Conservation (phyloP, 106 monocot genomes). For the Platanthera zijinensis region DNA sequence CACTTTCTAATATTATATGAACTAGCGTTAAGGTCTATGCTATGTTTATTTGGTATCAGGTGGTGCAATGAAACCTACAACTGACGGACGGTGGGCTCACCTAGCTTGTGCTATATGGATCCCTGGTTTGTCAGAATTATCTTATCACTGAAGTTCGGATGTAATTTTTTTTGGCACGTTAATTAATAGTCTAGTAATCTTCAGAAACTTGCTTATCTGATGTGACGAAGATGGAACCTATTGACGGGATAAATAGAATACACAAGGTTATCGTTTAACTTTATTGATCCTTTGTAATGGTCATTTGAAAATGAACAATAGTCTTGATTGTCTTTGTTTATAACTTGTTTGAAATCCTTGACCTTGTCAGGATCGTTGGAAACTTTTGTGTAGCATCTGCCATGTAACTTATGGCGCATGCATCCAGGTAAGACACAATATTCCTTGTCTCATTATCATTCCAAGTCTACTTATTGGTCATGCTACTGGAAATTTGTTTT, state of each 20-base stretch:
- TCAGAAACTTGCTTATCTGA: slow-evolving; percentile 89
- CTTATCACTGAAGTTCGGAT: neutral
- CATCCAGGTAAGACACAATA: slow-evolving; percentile 60
- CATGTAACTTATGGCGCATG: slow-evolving; percentile 93
- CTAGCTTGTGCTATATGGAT: slow-evolving; percentile 98
- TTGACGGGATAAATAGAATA: slow-evolving; percentile 86
- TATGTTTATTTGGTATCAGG: slow-evolving; percentile 28
- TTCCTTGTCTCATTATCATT: neutral
- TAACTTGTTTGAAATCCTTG: slow-evolving; percentile 1
- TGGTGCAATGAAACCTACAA: slow-evolving; percentile 96
- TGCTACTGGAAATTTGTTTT: neutral
- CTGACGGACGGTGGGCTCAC: slow-evolving; percentile 99
- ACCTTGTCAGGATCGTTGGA: slow-evolving; percentile 79
- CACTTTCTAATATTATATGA: neutral
- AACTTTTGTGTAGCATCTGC: slow-evolving; percentile 95
- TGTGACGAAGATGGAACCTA: slow-evolving; percentile 95
- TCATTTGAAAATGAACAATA: neutral
- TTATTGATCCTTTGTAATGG: neutral
- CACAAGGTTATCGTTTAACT: slow-evolving; percentile 55
- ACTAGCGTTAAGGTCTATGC: neutral
- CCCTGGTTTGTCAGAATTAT: slow-evolving; percentile 55
- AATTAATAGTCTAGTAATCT: slow-evolving; percentile 7
- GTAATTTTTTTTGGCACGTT: slow-evolving; percentile 5
- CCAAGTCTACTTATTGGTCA: neutral
- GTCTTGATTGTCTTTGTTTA: slow-evolving; percentile 6